phyloP scores from a whole-genome alignment of 73 alveolate species.

The Paramecium primaurelia region DNA sequence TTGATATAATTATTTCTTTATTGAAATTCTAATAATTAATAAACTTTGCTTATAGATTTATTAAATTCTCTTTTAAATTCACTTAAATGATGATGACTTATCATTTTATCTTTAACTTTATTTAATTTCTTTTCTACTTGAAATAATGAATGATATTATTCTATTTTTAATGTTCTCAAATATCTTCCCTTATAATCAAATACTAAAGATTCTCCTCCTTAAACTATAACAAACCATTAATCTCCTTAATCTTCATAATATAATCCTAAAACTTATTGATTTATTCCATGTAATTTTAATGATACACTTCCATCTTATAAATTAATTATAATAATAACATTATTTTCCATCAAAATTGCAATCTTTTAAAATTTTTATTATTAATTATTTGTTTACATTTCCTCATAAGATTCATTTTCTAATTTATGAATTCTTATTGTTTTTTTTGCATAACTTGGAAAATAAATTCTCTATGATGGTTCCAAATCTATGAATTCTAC shows the following conservation, averaged over 20 bases:
- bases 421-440: neutral
- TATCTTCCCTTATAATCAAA: slow-evolving; percentile 1
- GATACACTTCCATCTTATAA: neutral
- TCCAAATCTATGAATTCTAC: neutral
- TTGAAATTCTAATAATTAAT: neutral
- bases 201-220: neutral
- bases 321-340: neutral
- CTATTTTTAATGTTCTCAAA: neutral
- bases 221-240: neutral
- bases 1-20: neutral
- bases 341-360: slow-evolving; percentile 5
- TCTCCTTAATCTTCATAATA: slow-evolving; percentile 27
- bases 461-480: neutral
- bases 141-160: slow-evolving; percentile 1
- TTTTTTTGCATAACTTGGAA: slow-evolving; percentile 1
- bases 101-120: slow-evolving; percentile 2
- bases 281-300: slow-evolving; percentile 12
- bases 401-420: slow-evolving; percentile 9
- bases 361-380: neutral
- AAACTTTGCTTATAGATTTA: neutral
- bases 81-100: neutral
- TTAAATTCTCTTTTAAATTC: neutral
- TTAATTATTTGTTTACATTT: neutral
- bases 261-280: neutral
- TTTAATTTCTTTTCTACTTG: neutral